Evolutionary conservation across 371 early-diverging fungal genomes (phyloP), one percentile per base, ranked within the genome.

Genomic region (Lichtheimia hyalospora): DNA sequence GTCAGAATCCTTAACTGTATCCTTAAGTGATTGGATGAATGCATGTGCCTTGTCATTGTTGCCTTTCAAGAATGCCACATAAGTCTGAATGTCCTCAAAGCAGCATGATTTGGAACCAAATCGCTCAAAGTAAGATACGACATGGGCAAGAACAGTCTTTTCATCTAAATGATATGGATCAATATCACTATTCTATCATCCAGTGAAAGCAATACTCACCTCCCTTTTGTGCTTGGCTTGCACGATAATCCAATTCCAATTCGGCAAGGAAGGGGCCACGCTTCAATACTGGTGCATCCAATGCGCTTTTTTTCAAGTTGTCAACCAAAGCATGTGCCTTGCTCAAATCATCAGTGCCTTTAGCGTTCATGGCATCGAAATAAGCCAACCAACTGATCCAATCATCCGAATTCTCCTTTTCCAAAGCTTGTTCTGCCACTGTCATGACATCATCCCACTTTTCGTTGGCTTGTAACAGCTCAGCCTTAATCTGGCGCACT

Each of bases 231-330:
- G 56, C 60, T 63, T 81, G 81, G 23, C 48, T 34, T 12, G 81
- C 49, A 48, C 75, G 63, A 50, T 67, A 61, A 28, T 84, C 80
- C n/a, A 88, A 71, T 53, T 91, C 86, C 13, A 92, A 66, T 63
- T 90, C 86, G 5, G 89, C 92, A 49, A 94, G 72, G 68, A 85
- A 91, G 0, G 94, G 90, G 0, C 87, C 88, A 18, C 90, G 81
- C 55, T 88, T 81, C 40, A 83, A 63, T 10, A 74, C 62, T n/a
- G 78, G 70, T 43, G 70, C 69, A 24, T 75, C 65, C 4, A 70
- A 57, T n/a, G 64, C 74, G 4, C 63, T 23, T 18, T 70, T 65
- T 43, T 75, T 75, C 10, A 75, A 61, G 18, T 66, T 64, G 5
- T 64, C 66, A 1, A 83, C 66, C 18, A 84, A 70, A 4, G 62